Evolutionary conservation across 2,329 filamentous ascomycete genomes (phyloP).

Genomic region (Alternaria hordeiaustralica): DNA sequence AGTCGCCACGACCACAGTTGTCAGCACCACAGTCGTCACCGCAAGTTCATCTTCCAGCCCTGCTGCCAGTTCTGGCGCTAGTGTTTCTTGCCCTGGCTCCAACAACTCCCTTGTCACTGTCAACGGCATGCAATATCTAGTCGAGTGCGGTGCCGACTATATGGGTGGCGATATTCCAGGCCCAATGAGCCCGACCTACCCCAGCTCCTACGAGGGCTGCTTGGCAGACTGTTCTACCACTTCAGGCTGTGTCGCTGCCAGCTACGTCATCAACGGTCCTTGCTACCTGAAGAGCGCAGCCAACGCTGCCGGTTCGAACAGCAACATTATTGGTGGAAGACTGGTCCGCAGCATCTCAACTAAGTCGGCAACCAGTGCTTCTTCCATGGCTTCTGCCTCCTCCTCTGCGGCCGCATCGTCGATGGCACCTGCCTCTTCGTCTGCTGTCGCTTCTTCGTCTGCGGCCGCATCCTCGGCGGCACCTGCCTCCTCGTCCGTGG

Average conservation of each 20-base stretch:
- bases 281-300: slow-evolving; percentile 27
- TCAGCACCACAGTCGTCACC: background rate
- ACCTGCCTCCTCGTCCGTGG: background rate
- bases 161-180: slow-evolving; percentile 2
- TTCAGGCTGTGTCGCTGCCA: slow-evolving; percentile 25
- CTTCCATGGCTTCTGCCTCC: background rate
- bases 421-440: background rate
- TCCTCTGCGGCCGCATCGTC: background rate
- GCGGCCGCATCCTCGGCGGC: background rate
- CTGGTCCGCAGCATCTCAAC: slow-evolving; percentile 4
- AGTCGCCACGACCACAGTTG: background rate
- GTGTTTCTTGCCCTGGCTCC: slow-evolving; percentile 14
- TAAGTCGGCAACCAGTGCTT: background rate
- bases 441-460: background rate
- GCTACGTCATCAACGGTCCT: slow-evolving; percentile 20
- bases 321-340: slow-evolving; percentile 23
- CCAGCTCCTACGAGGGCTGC: slow-evolving; percentile 22
- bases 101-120: slow-evolving; percentile 3
- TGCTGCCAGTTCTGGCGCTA: background rate
- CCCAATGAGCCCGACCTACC: slow-evolving; percentile 10
- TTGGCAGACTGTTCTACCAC: slow-evolving; percentile 22
- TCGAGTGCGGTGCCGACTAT: slow-evolving; percentile 19
- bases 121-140: slow-evolving; percentile 2
- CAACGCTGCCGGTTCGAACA: slow-evolving; percentile 1
- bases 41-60: background rate